Base-by-base conservation (phyloP, 306 rosid species). In the Rubus parviflorus region DNA sequence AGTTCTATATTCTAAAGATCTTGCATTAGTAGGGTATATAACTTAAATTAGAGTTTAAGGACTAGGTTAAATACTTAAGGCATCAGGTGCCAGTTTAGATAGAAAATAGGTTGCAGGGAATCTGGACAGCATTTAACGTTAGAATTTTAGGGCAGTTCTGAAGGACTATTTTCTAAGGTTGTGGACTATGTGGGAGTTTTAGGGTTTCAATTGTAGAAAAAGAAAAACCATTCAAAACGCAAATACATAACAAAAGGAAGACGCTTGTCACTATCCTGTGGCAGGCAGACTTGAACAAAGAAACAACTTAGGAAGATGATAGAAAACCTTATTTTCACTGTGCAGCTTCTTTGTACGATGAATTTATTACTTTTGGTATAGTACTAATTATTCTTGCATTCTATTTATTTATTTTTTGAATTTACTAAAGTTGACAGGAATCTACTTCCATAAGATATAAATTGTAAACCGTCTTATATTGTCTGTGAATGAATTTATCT, bases 381-480 rank as follows among this genome's bases (percentile, higher is more conserved):
- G 40, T 68, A 22, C 16, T 5, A 8, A 5, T 8, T 19, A 4
- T 23, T 10, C 16, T 30, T 70, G 16, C 38, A 16, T 47, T 14
- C 19, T 62, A 0, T 14, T 25, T 48, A 46, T 25, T 14, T 47
- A 25, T 14, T 70, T 48, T 19, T 9, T 40, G 14, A 53, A 20
- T 40, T 19, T 42, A 30, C 15, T 48, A 25, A 30, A 48, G 23
- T 51, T 51, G 30, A 30, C 30, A 48, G 45, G 46, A 49, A 25
- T 70, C 60, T 23, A 47, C 73, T 47, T 25, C 45, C 3, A 23
- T 30, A 48, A 49, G 61, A 49, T 49, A 49, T 8, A 70, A 70
- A 73, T 81, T 68, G 68, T 67, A 46, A 49, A 47, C 49, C 45
- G 52, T 48, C 61, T 72, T 75, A 67, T 52, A 54, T 75, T 76